Conservation (phyloP, 1,139 yeast species). For the Geotrichum carabidarum region DNA sequence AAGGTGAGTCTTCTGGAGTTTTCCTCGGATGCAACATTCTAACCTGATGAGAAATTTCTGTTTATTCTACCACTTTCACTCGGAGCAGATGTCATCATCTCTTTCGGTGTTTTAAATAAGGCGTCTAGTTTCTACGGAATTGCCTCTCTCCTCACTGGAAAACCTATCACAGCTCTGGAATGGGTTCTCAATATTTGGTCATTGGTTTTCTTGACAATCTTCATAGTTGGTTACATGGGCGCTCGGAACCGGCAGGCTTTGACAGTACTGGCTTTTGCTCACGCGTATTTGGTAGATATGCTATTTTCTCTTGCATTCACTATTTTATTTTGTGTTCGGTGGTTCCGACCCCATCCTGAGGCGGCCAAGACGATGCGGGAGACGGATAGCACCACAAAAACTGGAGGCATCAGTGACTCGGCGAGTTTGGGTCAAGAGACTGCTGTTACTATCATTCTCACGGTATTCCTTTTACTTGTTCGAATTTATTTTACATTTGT, state of each 20-base stretch:
- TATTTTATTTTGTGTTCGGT: constrained; percentile 62
- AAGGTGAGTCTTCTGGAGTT: constrained; percentile 1
- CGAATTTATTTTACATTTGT: constrained; percentile 66
- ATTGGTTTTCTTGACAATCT: constrained; percentile 58
- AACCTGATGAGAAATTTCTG: constrained; percentile 40
- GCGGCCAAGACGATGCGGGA: constrained; percentile 3
- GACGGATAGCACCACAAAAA: constrained; percentile 13
- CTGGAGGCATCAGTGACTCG: constrained; percentile 43
- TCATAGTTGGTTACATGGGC: constrained; percentile 54
- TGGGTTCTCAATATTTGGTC: constrained; percentile 76
- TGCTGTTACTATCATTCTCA: constrained; percentile 56
- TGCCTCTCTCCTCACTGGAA: constrained; percentile 78
- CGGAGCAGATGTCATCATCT: constrained; percentile 82
- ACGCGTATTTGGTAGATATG: constrained; percentile 64
- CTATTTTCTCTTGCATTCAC: constrained; percentile 63
- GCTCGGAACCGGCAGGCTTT: constrained; percentile 46
- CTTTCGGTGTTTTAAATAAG: constrained; percentile 75
- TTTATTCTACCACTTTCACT: constrained; percentile 69
- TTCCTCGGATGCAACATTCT: background rate
- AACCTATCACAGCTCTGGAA: constrained; percentile 75
- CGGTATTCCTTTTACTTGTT: constrained; percentile 48
- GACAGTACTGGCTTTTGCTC: constrained; percentile 55
- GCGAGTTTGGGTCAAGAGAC: constrained; percentile 70
- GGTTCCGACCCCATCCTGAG: constrained; percentile 47
- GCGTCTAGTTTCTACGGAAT: constrained; percentile 87